Conservation (phyloP, 441 rosid species). For the Gossypium gossypioides region DNA sequence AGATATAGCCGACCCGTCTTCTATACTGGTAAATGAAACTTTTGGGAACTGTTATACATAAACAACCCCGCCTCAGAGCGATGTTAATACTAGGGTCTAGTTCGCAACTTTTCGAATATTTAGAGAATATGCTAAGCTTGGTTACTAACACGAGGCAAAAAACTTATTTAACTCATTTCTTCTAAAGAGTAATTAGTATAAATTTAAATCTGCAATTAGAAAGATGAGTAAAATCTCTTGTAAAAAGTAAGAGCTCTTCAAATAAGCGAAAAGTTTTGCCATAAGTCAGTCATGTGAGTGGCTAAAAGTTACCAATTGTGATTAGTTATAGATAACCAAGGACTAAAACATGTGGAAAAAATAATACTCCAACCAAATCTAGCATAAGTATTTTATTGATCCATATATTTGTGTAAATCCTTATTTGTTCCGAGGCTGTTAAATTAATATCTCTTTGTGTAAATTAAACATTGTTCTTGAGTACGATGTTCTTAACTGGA, state of each 20-base stretch:
- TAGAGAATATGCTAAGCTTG: background rate
- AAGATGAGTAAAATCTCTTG: too few species aligned
- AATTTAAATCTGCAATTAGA: too few species aligned
- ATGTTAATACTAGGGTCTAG: background rate
- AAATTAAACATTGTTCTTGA: background rate
- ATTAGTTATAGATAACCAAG: too few species aligned
- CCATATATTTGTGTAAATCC: background rate
- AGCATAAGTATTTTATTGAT: background rate
- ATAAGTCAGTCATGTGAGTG: too few species aligned
- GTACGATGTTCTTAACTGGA: background rate
- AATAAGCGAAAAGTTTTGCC: too few species aligned
- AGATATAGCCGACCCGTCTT: slow-evolving; percentile 36
- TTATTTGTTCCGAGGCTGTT: background rate
- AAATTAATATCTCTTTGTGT: background rate
- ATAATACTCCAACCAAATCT: too few species aligned
- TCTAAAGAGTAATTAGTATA: too few species aligned
- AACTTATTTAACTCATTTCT: too few species aligned
- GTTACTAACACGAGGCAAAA: too few species aligned
- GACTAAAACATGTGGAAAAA: too few species aligned
- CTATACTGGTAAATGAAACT: slow-evolving; percentile 40
- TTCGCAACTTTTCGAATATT: background rate
- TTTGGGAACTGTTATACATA: background rate
- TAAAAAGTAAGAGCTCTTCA: too few species aligned
- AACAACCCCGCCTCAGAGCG: background rate
- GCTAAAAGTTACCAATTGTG: too few species aligned